Evolutionary conservation across 768 basidiomycete genomes (phyloP), one percentile per base, ranked within the genome.

Genomic region (Amanita rimosa): DNA sequence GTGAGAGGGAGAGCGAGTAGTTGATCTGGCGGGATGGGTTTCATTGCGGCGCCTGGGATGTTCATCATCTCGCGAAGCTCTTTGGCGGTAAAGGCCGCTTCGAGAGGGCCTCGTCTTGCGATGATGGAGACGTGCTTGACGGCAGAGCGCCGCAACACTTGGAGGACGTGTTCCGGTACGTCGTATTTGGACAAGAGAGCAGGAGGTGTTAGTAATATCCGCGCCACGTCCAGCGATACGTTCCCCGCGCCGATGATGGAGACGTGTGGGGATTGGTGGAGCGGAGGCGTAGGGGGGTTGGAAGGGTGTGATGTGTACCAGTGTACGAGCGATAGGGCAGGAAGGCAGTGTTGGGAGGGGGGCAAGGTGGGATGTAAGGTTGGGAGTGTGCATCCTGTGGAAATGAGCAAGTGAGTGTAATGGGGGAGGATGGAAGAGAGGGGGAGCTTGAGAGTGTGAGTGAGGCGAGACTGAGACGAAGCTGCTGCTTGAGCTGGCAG

Each of bases 221-320:
- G 78, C 1, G 93, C 92, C 22, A 94, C 72, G 57, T 99, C 95
- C 29, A 99, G 71, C 6, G 93, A 85, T 49, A 99, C 94, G 55
- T 98, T 97, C 9, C 95, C 95, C 53, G 92, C 89, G 0, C 96
- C 95, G 38, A 98, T 83, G 47, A 99, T 67, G 1, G 88, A 79
- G 24, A 94, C 80, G 55, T 94, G 85, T 2, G 71, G 60, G 3
- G 78, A 64, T 35, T 73, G 73, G 26, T 87, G 77, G 1, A 92
- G 73, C 0, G 81, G 69, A 1, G 85, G 81, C 0, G 84, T 22
- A 0, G 73, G 60, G 0, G 76, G 71, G 8, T 70, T 67, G 7
- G 80, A 80, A 1, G 94, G 94, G 62, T 98, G 92, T 41, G 77
- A 82, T 10, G 95, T 98, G 67, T 99, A 98, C 94, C 93, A 97